A percentile compares a stretch with the other conserved stretches of the same genome.
These are phyloP conservation scores for Licmophora abbreviata DNA, from an alignment of 108 stramenopile genomes.

Conservation along the genomic window DNA sequence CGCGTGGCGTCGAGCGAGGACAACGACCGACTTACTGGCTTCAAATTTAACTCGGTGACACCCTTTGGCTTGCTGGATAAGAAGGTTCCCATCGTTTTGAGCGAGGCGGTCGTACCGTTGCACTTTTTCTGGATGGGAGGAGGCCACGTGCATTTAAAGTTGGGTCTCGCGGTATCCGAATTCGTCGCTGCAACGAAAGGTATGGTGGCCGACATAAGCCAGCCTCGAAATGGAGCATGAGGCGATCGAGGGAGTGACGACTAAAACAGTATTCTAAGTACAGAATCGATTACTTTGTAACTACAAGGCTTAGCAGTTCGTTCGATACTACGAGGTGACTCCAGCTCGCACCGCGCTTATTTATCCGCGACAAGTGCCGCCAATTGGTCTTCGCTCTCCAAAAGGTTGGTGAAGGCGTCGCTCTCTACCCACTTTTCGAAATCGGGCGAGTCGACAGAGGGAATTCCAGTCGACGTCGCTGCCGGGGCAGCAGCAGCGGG, in stretches of 20 bases:
- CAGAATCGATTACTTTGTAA: no score
- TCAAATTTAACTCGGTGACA: constrained; percentile 62
- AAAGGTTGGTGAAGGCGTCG: constrained; percentile 30
- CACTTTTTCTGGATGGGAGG: constrained; percentile 83
- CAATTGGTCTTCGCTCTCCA: constrained; percentile 37
- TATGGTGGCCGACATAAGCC: constrained; percentile 16
- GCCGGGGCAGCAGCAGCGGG: constrained; percentile 12
- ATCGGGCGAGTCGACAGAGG: constrained; percentile 38
- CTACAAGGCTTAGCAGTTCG: no score
- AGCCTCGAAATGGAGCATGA: constrained; percentile 12
- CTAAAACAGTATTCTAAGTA: no score
- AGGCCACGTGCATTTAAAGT: constrained; percentile 68
- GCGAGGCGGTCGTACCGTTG: constrained; percentile 29
- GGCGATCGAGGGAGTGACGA: no score
- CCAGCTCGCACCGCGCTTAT: no score
- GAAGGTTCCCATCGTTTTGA: constrained; percentile 57
- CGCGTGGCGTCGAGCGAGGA: constrained; percentile 56
- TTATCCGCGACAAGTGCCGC: no score
- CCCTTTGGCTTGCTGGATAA: constrained; percentile 68
- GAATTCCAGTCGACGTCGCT: constrained; percentile 21
- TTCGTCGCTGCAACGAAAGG: constrained; percentile 39
- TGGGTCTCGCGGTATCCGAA: constrained; percentile 66
- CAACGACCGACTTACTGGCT: constrained; percentile 68
- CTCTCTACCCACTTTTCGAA: constrained; percentile 31
- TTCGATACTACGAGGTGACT: no score